Evolutionary conservation across 495 filamentous ascomycete genomes (phyloP), one percentile per base, ranked within the genome.

Genomic region (Cairneyella variabilis): DNA sequence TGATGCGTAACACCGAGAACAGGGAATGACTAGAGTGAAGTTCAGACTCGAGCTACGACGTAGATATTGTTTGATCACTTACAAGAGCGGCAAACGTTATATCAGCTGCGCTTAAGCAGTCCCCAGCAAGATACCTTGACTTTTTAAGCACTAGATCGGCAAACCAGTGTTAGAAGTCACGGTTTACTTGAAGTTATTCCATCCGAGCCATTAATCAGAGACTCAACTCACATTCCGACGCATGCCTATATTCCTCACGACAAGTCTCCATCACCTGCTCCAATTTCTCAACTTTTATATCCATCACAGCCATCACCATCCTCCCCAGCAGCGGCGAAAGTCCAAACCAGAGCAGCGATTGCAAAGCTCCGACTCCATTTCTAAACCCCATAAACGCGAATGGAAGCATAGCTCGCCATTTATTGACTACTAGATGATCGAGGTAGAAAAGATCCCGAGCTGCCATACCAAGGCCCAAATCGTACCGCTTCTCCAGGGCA

Each of bases 81-180:
- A 53, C 50, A 45, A 53, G 50, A 53, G 38, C 50, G 5, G 50
- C 38, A 44, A 53, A 53, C 10, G 50, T 53, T n/a, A 53, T 45
- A 36, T 53, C 50, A 34, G 50, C 50, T 30, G 50, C 50, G 26
- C 50, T 53, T 23, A 53, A 45, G 18, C 40, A 26, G 27, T 45
- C 21, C 10, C 50, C 50, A 28, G 50, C 50, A 2, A 53, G 26
- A 45, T 53, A 53, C 9, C 21, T 3, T 25, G 50, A 53, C 1
- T 32, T 53, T 36, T 45, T 40, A 43, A 53, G 50, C 12, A 53
- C 50, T 53, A 36, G 25, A 45, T n/a, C 16, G 42, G 9, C 22
- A 45, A 45, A 45, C 11, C 26, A 26, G 10, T 22, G 11, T 45
- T 22, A 26, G 7, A 21, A 22, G 20, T 45, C 22, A 45, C 11